Evolutionary conservation across 306 rosid genomes (phyloP), one percentile per base, ranked within the genome.

Genomic region (Chamaecrista fasciculata): DNA sequence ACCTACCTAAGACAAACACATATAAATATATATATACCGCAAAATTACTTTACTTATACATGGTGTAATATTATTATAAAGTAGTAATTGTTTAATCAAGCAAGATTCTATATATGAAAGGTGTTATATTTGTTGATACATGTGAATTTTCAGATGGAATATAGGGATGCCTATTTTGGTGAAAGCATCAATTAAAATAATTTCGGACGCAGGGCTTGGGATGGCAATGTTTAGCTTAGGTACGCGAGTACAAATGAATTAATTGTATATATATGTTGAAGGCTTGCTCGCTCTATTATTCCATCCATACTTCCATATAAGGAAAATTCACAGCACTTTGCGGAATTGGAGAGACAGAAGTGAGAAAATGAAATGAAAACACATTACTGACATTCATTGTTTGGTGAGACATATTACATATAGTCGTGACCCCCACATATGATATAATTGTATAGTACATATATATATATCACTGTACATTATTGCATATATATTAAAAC

Each of bases 221-320:
- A 92, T 92, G 98, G 98, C 98, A 36, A 87, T 92, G 97, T 91
- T 91, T 79, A 91, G 97, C 73, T 89, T 91, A 57, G 97, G 97
- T 91, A 80, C 70, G 82, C 34, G 12, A 36, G 44, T 65, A 26
- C 26, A 44, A 44, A 21, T 37, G 4, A 37, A 37, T 9, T 37
- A 7, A 36, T 36, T 2, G 4, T 36, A 8, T 36, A 36, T 49
- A 0, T 6, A 25, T 12, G 20, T 55, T 24, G 9, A 52, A 15
- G 21, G n/a, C n/a, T n/a, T n/a, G n/a, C n/a, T n/a, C n/a, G n/a
- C n/a, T n/a, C n/a, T n/a, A 11, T 71, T 61, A 9, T 61, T 34
- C 23, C 25, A 34, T 52, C 37, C 42, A 20, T n/a, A n/a, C 20
- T 43, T 64, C 20, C 12, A 48, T n/a, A 11, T 68, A 19, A 59